These are phyloP conservation scores for Auricularia sp. DNA, from an alignment of 768 basidiomycete species.

Conservation along the genomic window DNA sequence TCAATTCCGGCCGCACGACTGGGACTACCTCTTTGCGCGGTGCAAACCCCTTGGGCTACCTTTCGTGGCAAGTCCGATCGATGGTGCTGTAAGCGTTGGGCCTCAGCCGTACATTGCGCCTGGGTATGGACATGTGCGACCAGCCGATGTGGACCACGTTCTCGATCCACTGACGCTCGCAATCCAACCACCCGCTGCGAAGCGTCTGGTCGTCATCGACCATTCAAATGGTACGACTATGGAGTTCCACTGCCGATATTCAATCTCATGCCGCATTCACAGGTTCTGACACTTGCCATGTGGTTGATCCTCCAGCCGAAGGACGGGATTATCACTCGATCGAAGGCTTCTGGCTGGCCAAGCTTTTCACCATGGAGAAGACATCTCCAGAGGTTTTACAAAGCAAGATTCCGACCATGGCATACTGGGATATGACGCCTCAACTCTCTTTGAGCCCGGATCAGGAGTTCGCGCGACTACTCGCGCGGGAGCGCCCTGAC, in stretches of 20 bases:
- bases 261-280: neutral
- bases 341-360: too few species aligned
- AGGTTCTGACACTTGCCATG: too few species aligned
- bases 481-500: neutral
- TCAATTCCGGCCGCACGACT: neutral
- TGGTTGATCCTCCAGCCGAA: too few species aligned
- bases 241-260: neutral
- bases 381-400: too few species aligned
- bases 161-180: neutral
- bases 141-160: neutral
- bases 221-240: neutral
- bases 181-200: neutral
- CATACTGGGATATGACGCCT: neutral
- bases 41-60: neutral
- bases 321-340: too few species aligned
- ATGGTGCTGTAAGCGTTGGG: neutral
- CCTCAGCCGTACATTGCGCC: neutral
- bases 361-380: too few species aligned
- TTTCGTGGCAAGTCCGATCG: neutral
- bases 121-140: neutral
- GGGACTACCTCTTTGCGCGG: neutral
- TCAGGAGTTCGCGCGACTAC: neutral
- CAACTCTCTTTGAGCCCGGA: neutral
- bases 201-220: neutral
- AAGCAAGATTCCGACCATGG: neutral